A percentile compares a stretch with the other conserved stretches of the same genome.
These are phyloP conservation scores for Durotheca rogersii DNA, from an alignment of 495 filamentous ascomycete species.

Conservation along the genomic window DNA sequence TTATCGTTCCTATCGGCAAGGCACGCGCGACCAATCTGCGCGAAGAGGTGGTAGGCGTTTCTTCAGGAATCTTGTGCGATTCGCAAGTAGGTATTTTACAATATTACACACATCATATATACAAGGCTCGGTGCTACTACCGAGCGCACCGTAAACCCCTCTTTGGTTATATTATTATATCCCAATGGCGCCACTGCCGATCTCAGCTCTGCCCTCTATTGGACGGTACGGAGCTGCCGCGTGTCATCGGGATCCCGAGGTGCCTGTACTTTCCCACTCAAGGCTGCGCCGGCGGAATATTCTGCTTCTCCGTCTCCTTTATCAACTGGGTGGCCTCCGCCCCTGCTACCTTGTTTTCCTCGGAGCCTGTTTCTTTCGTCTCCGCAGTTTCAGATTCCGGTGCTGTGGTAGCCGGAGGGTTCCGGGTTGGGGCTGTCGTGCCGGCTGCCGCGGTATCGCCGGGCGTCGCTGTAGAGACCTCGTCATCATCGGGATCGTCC, in stretches of 20 bases:
- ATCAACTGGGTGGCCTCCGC: constrained; percentile 1
- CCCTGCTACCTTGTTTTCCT: constrained; percentile 6
- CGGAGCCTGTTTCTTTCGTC: not conserved
- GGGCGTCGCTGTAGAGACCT: constrained; percentile 49
- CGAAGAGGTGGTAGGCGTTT: constrained; percentile 10
- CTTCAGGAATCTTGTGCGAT: constrained; percentile 14
- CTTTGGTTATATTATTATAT: no score
- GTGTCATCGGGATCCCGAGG: no score
- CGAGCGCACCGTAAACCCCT: no score
- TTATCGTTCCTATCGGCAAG: not conserved
- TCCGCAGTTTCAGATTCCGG: constrained; percentile 1
- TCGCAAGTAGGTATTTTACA: constrained; percentile 1
- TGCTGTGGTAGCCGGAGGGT: no score
- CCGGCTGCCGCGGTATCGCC: constrained; percentile 6
- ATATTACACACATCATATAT: constrained; percentile 17
- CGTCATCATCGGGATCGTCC: constrained; percentile 82
- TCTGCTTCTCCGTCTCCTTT: constrained; percentile 17
- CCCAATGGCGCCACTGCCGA: no score
- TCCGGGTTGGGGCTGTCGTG: not conserved
- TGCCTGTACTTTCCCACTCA: no score
- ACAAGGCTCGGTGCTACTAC: no score
- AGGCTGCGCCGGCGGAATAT: constrained; percentile 9
- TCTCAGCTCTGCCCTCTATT: not conserved
- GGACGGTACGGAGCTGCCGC: not conserved
- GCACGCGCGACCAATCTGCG: not conserved